phyloP scores from a whole-genome alignment of 73 alveolate species.

The Paramecium tetraurelia region DNA sequence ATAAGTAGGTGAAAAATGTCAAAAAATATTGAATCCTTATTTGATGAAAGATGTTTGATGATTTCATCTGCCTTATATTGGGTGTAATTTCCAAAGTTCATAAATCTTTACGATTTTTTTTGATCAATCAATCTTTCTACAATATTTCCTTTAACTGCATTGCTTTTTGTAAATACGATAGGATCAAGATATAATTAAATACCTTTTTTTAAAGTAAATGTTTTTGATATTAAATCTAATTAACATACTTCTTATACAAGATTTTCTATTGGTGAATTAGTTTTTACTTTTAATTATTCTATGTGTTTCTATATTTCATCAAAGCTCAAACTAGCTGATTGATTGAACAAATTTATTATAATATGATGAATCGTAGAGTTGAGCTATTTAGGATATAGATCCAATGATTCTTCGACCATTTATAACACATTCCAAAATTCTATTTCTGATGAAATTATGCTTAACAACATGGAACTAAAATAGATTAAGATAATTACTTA shows the following conservation, averaged over 20 bases:
- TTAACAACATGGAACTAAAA: not conserved
- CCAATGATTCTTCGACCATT: not conserved
- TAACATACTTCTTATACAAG: not conserved
- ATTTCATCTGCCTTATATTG: not conserved
- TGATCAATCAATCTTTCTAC: not conserved
- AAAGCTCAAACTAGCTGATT: not conserved
- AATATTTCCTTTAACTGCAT: not conserved
- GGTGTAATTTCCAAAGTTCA: not conserved
- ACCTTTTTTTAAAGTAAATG: not conserved
- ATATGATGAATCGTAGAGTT: not conserved
- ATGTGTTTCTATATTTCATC: not conserved
- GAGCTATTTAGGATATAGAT: not conserved
- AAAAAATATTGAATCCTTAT: not conserved
- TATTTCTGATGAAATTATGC: not conserved
- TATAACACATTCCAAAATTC: not conserved
- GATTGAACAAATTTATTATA: not conserved
- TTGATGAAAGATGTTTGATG: not conserved
- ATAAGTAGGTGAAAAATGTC: not conserved
- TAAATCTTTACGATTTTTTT: not conserved
- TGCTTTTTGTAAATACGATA: not conserved
- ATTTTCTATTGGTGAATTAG: not conserved
- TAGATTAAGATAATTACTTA: not conserved
- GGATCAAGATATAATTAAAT: not conserved
- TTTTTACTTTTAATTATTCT: not conserved
- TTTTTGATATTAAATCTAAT: not conserved